These are phyloP conservation scores for Apiospora arundinis DNA, from an alignment of 2,329 filamentous ascomycete species.

Conservation along the genomic window DNA sequence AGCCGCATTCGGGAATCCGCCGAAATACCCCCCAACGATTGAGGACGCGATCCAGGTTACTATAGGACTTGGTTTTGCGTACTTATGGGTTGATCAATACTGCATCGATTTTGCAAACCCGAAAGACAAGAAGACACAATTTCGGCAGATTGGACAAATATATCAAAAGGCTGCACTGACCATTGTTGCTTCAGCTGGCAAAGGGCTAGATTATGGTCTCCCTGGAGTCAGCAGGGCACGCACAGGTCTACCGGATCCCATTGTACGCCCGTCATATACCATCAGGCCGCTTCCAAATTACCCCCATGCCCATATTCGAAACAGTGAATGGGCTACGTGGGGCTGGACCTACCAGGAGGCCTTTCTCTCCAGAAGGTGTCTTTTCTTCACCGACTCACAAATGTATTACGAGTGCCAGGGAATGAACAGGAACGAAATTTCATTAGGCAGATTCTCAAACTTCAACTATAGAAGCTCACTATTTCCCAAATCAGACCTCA, in stretches of 20 bases:
- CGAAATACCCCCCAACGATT: too few relatives aligned
- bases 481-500: too few relatives aligned
- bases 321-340: slow-evolving; percentile 43
- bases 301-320: neutral
- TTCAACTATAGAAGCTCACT: too few relatives aligned
- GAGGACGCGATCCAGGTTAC: slow-evolving; percentile 39
- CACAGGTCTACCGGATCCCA: neutral
- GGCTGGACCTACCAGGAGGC: slow-evolving; percentile 50
- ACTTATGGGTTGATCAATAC: slow-evolving; percentile 47
- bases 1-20: too few relatives aligned
- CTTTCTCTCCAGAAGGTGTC: slow-evolving; percentile 42
- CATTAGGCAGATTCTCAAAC: too few relatives aligned
- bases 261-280: neutral
- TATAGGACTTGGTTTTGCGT: slow-evolving; percentile 40
- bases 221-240: slow-evolving; percentile 33
- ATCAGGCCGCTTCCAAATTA: neutral
- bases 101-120: slow-evolving; percentile 40
- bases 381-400: slow-evolving; percentile 47
- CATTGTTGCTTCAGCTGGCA: slow-evolving; percentile 46
- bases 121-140: slow-evolving; percentile 34
- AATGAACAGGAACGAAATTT: neutral
- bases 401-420: slow-evolving; percentile 48
- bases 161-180: slow-evolving; percentile 44
- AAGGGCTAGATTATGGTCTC: slow-evolving; percentile 42
- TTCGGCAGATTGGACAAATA: slow-evolving; percentile 47